phyloP scores from a whole-genome alignment of 805 yeast species.

The Candida odintsovae region DNA sequence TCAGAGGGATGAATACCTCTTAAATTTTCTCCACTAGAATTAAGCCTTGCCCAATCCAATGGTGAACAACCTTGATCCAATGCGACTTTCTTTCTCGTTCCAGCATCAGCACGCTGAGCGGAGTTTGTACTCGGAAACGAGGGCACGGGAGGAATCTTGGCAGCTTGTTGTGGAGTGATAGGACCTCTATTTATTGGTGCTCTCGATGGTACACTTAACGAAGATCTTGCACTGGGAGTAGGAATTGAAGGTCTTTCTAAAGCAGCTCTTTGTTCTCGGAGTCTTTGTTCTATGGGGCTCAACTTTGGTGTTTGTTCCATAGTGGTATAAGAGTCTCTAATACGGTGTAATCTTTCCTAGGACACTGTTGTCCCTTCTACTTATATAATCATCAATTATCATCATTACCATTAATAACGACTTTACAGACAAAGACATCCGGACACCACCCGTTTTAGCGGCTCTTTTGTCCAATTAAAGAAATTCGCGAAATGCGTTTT shows the following conservation, averaged over 20 bases:
- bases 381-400: too few relatives aligned
- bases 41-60: constrained; percentile 74
- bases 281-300: background rate
- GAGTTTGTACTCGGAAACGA: constrained; percentile 14
- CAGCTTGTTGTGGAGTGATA: background rate
- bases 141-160: background rate
- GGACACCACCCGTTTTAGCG: too few relatives aligned
- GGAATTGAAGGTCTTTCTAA: background rate
- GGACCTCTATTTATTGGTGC: background rate
- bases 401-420: too few relatives aligned
- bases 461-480: too few relatives aligned
- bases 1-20: constrained; percentile 46
- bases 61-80: constrained; percentile 81
- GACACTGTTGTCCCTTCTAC: too few relatives aligned
- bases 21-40: constrained; percentile 41
- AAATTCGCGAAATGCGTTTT: too few relatives aligned
- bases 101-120: constrained; percentile 18
- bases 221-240: background rate
- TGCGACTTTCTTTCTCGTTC: constrained; percentile 51
- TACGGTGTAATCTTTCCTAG: too few relatives aligned
- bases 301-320: background rate
- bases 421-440: too few relatives aligned
- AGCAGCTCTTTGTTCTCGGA: background rate
- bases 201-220: background rate
- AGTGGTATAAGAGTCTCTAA: too few relatives aligned